phyloP scores from a whole-genome alignment of 805 yeast genomes.

The Myxozyma neotropica region DNA sequence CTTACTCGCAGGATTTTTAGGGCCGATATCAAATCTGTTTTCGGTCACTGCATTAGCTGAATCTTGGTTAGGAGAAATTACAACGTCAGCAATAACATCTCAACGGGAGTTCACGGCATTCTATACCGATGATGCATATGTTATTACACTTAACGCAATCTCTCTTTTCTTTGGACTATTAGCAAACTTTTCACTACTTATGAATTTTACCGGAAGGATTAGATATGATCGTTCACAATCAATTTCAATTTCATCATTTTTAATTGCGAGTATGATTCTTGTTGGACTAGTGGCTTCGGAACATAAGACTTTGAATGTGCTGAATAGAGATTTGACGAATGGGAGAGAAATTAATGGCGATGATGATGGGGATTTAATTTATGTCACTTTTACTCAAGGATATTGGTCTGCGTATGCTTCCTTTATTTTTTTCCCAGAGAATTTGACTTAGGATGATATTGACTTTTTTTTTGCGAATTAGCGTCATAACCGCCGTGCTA shows the following conservation, averaged over 20 bases:
- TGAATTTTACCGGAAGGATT: constrained; percentile 66
- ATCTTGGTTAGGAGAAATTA: constrained; percentile 56
- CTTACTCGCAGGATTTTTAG: constrained; percentile 71
- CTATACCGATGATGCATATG: constrained; percentile 45
- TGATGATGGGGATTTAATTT: background rate
- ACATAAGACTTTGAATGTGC: background rate
- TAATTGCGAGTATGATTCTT: constrained; percentile 58
- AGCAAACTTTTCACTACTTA: constrained; percentile 68
- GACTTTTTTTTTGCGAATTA: constrained; percentile 41
- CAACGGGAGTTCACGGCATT: background rate
- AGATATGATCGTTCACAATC: constrained; percentile 63
- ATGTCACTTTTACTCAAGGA: constrained; percentile 57
- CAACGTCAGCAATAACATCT: background rate
- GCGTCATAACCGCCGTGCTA: constrained; percentile 55
- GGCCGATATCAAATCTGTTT: constrained; percentile 75
- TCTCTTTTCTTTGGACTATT: constrained; percentile 65
- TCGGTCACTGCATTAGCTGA: constrained; percentile 72
- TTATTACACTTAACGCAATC: constrained; percentile 60
- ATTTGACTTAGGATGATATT: constrained; percentile 1
- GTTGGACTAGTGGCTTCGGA: constrained; percentile 44
- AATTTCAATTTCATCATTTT: constrained; percentile 66
- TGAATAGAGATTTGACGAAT: background rate
- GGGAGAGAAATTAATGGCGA: too few species aligned
- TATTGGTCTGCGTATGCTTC: constrained; percentile 62
- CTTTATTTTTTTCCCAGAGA: constrained; percentile 34